A percentile compares a stretch with the other conserved stretches of the same genome.
Conservation (phyloP, 768 basidiomycete species). For the Pleurotus sapidus region DNA sequence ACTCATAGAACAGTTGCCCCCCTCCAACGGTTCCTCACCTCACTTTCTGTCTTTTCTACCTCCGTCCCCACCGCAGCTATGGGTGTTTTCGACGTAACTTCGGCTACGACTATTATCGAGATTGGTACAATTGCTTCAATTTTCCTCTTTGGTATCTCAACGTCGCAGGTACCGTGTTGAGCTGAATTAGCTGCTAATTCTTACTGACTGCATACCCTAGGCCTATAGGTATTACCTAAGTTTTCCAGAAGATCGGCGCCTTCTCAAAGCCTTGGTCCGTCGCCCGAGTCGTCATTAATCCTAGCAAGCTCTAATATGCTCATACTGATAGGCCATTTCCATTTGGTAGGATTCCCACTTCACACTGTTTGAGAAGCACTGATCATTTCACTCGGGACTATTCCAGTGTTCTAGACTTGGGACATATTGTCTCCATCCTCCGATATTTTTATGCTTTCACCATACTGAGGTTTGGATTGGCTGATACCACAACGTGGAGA, state of each 20-base stretch:
- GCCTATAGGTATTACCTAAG: neutral
- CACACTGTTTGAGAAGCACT: too few species aligned
- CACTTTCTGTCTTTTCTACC: too few species aligned
- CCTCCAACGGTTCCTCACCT: too few species aligned
- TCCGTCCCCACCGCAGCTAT: neutral
- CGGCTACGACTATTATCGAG: neutral
- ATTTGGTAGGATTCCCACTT: neutral
- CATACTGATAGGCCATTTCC: neutral
- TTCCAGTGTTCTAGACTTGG: neutral
- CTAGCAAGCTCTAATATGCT: neutral
- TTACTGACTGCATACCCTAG: neutral
- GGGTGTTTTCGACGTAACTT: neutral
- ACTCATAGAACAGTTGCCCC: too few species aligned
- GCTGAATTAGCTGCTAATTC: neutral
- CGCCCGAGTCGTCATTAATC: too few species aligned
- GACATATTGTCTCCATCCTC: neutral
- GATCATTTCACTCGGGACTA: too few species aligned
- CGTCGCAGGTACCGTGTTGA: neutral
- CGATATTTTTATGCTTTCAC: neutral
- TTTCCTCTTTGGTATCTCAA: constrained; percentile 1
- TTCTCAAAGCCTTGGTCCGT: neutral
- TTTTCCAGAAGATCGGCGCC: neutral
- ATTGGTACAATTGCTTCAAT: neutral
- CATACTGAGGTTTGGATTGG: neutral
- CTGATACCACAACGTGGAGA: neutral